A percentile compares a stretch with the other conserved stretches of the same genome.
phyloP scores from a whole-genome alignment of 2,329 filamentous ascomycete genomes.

The Botrytis paeoniae region DNA sequence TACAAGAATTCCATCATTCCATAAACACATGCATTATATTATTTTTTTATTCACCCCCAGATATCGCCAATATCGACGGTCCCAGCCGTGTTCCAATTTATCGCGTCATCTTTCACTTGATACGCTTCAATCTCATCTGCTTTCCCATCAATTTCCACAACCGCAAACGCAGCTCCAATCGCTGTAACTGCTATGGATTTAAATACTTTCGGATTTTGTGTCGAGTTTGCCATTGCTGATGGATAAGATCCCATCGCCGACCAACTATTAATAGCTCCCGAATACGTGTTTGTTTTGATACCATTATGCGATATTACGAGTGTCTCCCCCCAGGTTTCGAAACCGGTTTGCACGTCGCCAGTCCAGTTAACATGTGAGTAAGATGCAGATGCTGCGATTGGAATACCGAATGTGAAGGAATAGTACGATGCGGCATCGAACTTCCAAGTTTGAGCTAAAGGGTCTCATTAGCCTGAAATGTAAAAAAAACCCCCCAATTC shows the following conservation, averaged over 20 bases:
- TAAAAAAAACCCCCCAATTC: not conserved
- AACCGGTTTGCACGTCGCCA: not conserved
- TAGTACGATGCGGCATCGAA: not conserved
- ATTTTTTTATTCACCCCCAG: constrained; percentile 11
- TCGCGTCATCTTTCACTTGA: constrained; percentile 6
- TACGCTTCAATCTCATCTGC: not conserved
- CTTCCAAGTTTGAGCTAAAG: not conserved
- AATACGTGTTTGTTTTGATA: constrained; percentile 6
- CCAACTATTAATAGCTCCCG: not conserved
- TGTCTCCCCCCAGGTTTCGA: constrained; percentile 2
- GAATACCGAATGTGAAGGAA: not conserved
- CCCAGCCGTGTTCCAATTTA: not conserved
- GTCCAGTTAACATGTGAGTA: not conserved
- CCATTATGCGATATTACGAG: not conserved
- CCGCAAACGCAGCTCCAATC: constrained; percentile 21
- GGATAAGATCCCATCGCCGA: constrained; percentile 16
- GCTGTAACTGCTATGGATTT: constrained; percentile 22
- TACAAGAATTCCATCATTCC: not conserved
- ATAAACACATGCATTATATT: not conserved
- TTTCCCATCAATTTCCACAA: constrained; percentile 11
- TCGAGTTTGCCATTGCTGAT: constrained; percentile 23
- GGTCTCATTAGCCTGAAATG: not conserved
- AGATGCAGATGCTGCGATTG: constrained; percentile 11
- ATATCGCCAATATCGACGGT: constrained; percentile 20
- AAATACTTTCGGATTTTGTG: constrained; percentile 12